phyloP scores from a whole-genome alignment of 2,329 filamentous ascomycete genomes.

The Ceratocystis eucalypticola region DNA sequence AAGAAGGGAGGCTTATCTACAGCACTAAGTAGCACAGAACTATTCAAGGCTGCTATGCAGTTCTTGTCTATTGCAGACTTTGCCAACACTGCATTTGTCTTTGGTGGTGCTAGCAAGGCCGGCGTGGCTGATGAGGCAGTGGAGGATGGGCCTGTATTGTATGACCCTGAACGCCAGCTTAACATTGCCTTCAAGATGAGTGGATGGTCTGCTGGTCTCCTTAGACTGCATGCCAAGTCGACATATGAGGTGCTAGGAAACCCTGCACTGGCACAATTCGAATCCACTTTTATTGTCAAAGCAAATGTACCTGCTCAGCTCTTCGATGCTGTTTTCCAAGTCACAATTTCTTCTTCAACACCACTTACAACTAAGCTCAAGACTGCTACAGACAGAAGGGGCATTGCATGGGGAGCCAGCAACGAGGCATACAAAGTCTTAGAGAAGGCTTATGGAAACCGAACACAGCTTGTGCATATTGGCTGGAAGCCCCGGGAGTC shows the following conservation, averaged over 20 bases:
- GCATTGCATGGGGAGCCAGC: constrained; percentile 34
- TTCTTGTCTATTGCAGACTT: constrained; percentile 67
- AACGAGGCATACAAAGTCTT: constrained; percentile 51
- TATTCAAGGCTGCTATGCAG: constrained; percentile 91
- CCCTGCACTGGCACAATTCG: constrained; percentile 64
- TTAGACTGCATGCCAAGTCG: constrained; percentile 60
- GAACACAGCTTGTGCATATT: constrained; percentile 55
- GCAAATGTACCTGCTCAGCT: constrained; percentile 40
- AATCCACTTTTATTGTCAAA: constrained; percentile 63
- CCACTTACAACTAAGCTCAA: constrained; percentile 25
- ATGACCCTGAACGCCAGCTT: constrained; percentile 57
- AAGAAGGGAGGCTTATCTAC: constrained; percentile 47
- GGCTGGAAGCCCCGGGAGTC: constrained; percentile 27
- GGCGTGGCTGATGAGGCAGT: constrained; percentile 27
- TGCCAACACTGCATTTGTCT: constrained; percentile 47
- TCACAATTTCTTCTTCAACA: constrained; percentile 24
- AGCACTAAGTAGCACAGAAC: constrained; percentile 77
- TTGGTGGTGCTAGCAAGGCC: constrained; percentile 28
- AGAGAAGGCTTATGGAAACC: constrained; percentile 58
- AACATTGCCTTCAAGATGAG: constrained; percentile 90
- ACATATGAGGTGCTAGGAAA: constrained; percentile 66
- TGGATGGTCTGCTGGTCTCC: constrained; percentile 60
- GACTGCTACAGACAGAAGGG: constrained; percentile 25
- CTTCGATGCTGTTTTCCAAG: constrained; percentile 37
- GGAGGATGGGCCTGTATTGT: constrained; percentile 53